Percentiles rank a stretch among this genome's conserved stretches.
phyloP scores from a whole-genome alignment of 2,329 filamentous ascomycete species.

The Aureobasidium mangrovei region DNA sequence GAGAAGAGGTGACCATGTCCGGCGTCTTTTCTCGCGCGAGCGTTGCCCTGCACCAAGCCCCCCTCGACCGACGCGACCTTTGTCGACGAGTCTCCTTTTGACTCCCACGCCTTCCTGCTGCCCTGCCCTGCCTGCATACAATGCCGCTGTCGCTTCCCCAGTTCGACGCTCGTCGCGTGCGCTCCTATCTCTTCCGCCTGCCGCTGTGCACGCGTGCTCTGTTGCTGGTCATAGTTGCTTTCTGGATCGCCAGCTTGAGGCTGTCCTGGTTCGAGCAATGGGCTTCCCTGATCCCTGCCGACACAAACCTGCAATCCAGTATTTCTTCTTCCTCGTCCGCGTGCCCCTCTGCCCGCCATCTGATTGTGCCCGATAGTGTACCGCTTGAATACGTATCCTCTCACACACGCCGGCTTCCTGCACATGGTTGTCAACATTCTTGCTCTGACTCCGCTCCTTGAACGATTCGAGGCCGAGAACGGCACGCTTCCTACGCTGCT shows the following conservation, averaged over 20 bases:
- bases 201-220: constrained; percentile 76
- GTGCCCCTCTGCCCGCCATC: not conserved
- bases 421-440: constrained; percentile 73
- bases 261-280: constrained; percentile 65
- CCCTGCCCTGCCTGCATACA: not conserved
- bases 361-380: constrained; percentile 55
- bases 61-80: not conserved
- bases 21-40: not conserved
- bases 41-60: not conserved
- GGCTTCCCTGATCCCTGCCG: constrained; percentile 69
- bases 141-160: constrained; percentile 41
- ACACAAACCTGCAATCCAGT: constrained; percentile 65
- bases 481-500: constrained; percentile 82
- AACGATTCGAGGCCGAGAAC: constrained; percentile 87
- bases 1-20: not conserved
- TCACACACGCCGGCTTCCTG: constrained; percentile 74
- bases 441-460: constrained; percentile 76
- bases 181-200: constrained; percentile 75
- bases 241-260: constrained; percentile 63
- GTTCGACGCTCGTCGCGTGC: constrained; percentile 64
- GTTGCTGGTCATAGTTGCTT: constrained; percentile 54
- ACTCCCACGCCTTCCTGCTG: not conserved
- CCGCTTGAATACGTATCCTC: constrained; percentile 81
- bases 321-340: constrained; percentile 29
- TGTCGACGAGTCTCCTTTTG: not conserved